These are phyloP conservation scores for Coffea humblotiana DNA, from an alignment of 305 asterid species.

Conservation along the genomic window DNA sequence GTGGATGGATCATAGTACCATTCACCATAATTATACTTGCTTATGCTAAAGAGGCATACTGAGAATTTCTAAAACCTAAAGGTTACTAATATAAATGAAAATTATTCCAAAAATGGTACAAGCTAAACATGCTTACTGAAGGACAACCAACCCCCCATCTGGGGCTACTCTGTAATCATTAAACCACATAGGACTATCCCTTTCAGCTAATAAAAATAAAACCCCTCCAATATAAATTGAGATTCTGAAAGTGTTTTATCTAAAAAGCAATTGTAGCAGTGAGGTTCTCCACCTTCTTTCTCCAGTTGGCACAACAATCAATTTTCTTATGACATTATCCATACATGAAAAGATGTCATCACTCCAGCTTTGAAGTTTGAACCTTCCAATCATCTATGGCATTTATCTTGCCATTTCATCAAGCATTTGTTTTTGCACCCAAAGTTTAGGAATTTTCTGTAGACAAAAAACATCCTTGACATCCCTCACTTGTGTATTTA, in stretches of 20 bases:
- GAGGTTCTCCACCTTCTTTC: not conserved
- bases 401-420: too few species aligned
- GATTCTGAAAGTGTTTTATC: not conserved
- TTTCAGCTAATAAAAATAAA: not conserved
- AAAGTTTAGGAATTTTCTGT: not conserved
- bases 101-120: not conserved
- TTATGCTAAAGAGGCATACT: not conserved
- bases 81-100: not conserved
- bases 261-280: not conserved
- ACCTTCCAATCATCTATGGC: not conserved
- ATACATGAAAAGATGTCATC: not conserved
- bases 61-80: not conserved
- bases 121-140: not conserved
- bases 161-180: not conserved
- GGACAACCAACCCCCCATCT: too few species aligned
- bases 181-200: not conserved
- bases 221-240: not conserved
- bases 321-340: not conserved
- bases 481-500: not conserved
- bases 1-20: not conserved
- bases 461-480: not conserved
- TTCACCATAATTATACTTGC: not conserved
- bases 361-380: not conserved
- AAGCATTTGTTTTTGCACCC: not conserved
- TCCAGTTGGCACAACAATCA: not conserved